Conservation (phyloP, 768 basidiomycete species). For the Auricularia heimuer region DNA sequence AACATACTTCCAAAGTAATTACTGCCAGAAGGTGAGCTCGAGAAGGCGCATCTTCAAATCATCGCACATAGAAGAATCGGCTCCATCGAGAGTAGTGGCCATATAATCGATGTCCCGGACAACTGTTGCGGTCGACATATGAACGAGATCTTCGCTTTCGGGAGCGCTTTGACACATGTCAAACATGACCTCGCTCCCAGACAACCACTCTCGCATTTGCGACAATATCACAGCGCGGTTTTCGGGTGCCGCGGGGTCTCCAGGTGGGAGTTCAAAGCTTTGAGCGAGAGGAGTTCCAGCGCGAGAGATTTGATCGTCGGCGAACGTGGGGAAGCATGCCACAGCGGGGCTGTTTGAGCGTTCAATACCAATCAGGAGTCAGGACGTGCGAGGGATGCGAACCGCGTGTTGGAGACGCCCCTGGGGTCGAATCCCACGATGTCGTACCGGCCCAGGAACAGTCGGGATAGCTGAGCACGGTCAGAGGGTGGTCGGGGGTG, state of each 20-base stretch:
- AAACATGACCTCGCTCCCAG: constrained; percentile 1
- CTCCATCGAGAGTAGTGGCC: constrained; percentile 8
- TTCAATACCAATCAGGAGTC: too few species aligned
- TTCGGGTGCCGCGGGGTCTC: constrained; percentile 1
- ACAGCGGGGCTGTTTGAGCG: constrained; percentile 4
- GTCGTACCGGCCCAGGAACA: constrained; percentile 7
- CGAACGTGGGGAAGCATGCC: constrained; percentile 6
- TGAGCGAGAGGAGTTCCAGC: constrained; percentile 7
- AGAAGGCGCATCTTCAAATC: too few species aligned
- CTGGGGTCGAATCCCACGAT: constrained; percentile 12
- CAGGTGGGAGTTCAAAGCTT: constrained; percentile 7
- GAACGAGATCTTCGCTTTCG: constrained; percentile 6
- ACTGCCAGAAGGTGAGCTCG: background rate
- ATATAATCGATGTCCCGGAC: constrained; percentile 11
- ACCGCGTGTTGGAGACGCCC: constrained; percentile 8
- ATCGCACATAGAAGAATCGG: constrained; percentile 9
- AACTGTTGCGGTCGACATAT: constrained; percentile 12
- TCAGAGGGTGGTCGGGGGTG: background rate
- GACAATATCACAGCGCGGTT: constrained; percentile 2
- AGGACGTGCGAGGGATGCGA: too few species aligned
- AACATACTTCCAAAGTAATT: constrained; percentile 9
- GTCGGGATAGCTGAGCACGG: background rate
- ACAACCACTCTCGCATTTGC: constrained; percentile 3
- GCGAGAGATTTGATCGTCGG: constrained; percentile 1
- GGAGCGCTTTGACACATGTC: constrained; percentile 7